Base-by-base conservation (phyloP, 495 filamentous ascomycete species). In the Oleoguttula mirabilis region DNA sequence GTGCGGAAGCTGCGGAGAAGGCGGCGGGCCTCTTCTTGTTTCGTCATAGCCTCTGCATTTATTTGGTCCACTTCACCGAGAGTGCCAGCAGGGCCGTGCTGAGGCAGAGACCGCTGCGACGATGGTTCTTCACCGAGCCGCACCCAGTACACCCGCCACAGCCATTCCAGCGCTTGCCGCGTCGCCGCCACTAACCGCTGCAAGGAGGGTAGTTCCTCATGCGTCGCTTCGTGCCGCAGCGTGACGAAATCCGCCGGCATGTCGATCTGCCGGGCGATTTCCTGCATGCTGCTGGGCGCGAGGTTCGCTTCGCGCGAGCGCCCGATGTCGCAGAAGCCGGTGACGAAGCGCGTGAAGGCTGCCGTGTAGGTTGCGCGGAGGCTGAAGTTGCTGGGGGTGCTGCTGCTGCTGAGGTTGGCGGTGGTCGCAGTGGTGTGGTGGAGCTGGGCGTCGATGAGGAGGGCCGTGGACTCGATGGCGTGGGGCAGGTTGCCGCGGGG, bases 161-260 rank as follows among this genome's bases (percentile, higher is more conserved):
- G 70, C 88, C 88, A 95, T 21, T 69, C 72, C 37, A 96, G 63
- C 1, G 77, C 83, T 50, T 77, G 72, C 48, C 67, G 51, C 2
- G 79, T 70, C 4, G 80, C 76, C 10, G 67, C 66, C 39, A 83
- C 67, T 40, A 95, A 62, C 20, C 83, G 73, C 5, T 70, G 62
- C 38, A 95, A 62, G 0, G 76, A 74, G 0, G 88, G 88, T 40
- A 94, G 63, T 52, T 85, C 80, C 48, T 86, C 81, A 59, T 96
- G 88, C 27, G 85, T 90, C 23, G 82, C 82, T 58, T 90, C 80
- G 55, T 96, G 88, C 14, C 88, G 70, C 38, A 94, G 65, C 62
- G 94, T 87, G 25, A 95, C 87, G 58, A 94, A 90, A 0, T 81
- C 77, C 6, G 78, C 76, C 3, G 88, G 85, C 16, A 95, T 66